These are phyloP conservation scores for Penicillium expansum DNA, from an alignment of 2,329 filamentous ascomycete genomes.

Conservation along the genomic window DNA sequence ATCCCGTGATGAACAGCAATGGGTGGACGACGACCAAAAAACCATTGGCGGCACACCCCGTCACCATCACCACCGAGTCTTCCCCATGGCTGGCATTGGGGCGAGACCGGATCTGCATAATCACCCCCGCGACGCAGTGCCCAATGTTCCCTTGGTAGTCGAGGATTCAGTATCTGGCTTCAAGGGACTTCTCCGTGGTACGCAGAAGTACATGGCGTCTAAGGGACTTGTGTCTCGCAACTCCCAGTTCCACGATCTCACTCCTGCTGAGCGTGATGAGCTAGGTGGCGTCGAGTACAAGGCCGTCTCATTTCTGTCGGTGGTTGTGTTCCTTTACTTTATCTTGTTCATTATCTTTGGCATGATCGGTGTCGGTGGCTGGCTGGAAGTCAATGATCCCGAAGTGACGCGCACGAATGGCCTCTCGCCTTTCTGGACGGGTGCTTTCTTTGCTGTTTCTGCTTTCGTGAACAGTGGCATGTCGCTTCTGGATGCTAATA, in stretches of 20 bases:
- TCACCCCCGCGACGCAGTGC: constrained; percentile 31
- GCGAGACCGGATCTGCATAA: constrained; percentile 35
- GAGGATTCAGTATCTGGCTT: constrained; percentile 20
- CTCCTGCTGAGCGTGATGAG: constrained; percentile 41
- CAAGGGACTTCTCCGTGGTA: constrained; percentile 26
- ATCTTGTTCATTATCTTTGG: constrained; percentile 48
- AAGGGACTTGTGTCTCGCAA: constrained; percentile 44
- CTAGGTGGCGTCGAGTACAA: constrained; percentile 47
- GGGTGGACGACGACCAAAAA: constrained; percentile 33
- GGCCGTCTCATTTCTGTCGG: constrained; percentile 36
- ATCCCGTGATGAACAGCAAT: constrained; percentile 16
- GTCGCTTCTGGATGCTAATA: constrained; percentile 54
- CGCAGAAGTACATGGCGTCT: constrained; percentile 33
- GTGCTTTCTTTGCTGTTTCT: constrained; percentile 52
- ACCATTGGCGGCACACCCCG: constrained; percentile 23
- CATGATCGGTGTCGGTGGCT: constrained; percentile 48
- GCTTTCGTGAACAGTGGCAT: constrained; percentile 57
- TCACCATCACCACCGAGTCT: constrained; percentile 29
- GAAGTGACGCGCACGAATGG: constrained; percentile 45
- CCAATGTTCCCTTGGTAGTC: constrained; percentile 18
- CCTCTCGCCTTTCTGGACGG: constrained; percentile 50
- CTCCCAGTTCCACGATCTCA: constrained; percentile 50
- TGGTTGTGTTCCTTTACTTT: constrained; percentile 47
- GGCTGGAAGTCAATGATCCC: constrained; percentile 44
- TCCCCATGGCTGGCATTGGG: constrained; percentile 38